Conservation (phyloP, 352 stramenopile genomes). For the Phytophthora europaea region DNA sequence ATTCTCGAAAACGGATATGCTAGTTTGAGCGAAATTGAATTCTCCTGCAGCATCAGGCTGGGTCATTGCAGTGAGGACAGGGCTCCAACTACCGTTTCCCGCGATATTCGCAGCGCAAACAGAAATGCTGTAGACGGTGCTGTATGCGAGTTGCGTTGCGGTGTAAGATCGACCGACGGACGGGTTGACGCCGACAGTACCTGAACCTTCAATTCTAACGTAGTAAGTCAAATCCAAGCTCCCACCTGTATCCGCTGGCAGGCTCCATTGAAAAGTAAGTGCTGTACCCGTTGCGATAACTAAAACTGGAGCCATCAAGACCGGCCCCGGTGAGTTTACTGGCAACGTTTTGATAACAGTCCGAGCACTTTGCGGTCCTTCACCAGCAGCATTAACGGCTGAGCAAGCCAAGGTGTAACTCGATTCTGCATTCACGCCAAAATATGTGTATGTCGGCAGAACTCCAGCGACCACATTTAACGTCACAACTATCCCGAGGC, state of each 20-base stretch:
- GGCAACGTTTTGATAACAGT: constrained; percentile 42
- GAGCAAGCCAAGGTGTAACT: constrained; percentile 52
- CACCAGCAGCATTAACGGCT: constrained; percentile 49
- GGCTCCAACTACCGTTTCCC: constrained; percentile 49
- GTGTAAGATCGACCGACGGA: constrained; percentile 15
- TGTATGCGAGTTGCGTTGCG: constrained; percentile 40
- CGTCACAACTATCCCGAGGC: constrained; percentile 16
- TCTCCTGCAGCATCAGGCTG: constrained; percentile 61
- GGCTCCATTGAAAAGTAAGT: constrained; percentile 46
- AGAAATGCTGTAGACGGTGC: constrained; percentile 45
- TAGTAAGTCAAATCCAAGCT: constrained; percentile 43
- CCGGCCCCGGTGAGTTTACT: constrained; percentile 44
- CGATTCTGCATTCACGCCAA: constrained; percentile 37
- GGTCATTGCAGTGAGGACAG: constrained; percentile 32
- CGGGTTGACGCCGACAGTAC: constrained; percentile 11
- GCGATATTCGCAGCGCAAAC: constrained; percentile 50
- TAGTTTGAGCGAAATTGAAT: constrained; percentile 50
- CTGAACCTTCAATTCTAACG: constrained; percentile 28
- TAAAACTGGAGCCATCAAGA: constrained; percentile 38
- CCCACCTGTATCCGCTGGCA: constrained; percentile 59
- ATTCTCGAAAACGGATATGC: constrained; percentile 52
- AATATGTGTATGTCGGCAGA: constrained; percentile 37
- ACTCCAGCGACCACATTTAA: constrained; percentile 18
- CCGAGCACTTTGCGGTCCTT: constrained; percentile 38
- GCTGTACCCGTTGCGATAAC: constrained; percentile 44